Percentiles rank a stretch among this genome's conserved stretches.
These are phyloP conservation scores for Nicotiana noctiflora DNA, from an alignment of 257 asterid genomes.

Conservation along the genomic window DNA sequence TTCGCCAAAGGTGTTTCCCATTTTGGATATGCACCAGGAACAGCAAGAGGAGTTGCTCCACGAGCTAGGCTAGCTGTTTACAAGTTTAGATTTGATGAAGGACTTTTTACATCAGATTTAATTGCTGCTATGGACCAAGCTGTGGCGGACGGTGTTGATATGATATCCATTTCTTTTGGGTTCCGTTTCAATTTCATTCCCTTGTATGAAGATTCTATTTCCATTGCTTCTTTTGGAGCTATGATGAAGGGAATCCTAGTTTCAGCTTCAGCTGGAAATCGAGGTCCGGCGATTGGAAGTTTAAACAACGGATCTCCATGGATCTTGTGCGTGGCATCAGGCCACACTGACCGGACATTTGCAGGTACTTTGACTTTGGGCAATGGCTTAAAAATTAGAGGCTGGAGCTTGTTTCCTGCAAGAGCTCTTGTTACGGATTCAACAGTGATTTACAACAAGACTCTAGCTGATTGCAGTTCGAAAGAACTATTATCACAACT, in stretches of 20 bases:
- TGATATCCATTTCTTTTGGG: constrained; percentile 6
- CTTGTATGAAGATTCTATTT: constrained; percentile 5
- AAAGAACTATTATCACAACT: not conserved
- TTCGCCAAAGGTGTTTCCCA: constrained; percentile 10
- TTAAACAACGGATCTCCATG: constrained; percentile 10
- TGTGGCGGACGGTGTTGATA: constrained; percentile 13
- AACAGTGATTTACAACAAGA: not conserved
- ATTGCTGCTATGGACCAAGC: constrained; percentile 25
- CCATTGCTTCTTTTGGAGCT: constrained; percentile 9
- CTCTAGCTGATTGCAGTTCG: not conserved
- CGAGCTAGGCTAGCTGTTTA: constrained; percentile 19
- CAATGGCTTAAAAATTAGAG: constrained; percentile 1
- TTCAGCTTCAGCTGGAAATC: constrained; percentile 12
- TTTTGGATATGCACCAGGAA: constrained; percentile 19
- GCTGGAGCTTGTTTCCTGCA: constrained; percentile 12
- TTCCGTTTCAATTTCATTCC: constrained; percentile 12
- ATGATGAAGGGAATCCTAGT: constrained; percentile 8
- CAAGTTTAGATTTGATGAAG: constrained; percentile 15
- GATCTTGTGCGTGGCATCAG: not conserved
- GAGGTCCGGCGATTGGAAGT: not conserved
- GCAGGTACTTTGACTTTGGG: constrained; percentile 5
- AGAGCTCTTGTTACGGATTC: not conserved
- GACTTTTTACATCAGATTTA: constrained; percentile 17
- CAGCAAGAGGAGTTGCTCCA: constrained; percentile 14
- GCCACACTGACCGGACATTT: not conserved